Percentiles rank a stretch among this genome's conserved stretches.
Conservation (phyloP, 2,329 filamentous ascomycete species). For the Hawksworthiomyces lignivorus region DNA sequence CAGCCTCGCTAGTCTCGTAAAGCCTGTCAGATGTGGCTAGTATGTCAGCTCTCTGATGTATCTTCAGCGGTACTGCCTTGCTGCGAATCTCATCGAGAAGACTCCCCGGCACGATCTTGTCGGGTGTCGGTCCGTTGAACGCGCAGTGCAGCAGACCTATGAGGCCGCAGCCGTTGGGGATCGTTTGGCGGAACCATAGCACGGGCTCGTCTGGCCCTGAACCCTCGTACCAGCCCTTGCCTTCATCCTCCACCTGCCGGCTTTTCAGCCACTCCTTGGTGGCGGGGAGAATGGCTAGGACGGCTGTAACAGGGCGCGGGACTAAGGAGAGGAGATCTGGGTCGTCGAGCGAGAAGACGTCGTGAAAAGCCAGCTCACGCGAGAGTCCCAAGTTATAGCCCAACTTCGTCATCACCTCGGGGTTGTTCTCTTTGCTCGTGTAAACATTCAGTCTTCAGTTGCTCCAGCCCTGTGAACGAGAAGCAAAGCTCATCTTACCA, state of each 20-base stretch:
- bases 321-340: conserved; percentile 67
- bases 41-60: conserved; percentile 56
- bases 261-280: conserved; percentile 30
- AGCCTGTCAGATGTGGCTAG: conserved; percentile 64
- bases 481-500: too few relatives aligned
- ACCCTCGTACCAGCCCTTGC: conserved; percentile 47
- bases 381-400: conserved; percentile 66
- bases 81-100: conserved; percentile 51
- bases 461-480: too few relatives aligned
- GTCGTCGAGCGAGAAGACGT: conserved; percentile 76
- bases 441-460: neutral
- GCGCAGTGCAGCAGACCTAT: conserved; percentile 70
- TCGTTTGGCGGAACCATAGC: conserved; percentile 80
- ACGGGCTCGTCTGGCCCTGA: conserved; percentile 50
- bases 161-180: conserved; percentile 73
- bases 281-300: conserved; percentile 73
- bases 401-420: conserved; percentile 68
- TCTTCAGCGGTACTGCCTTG: conserved; percentile 52
- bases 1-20: conserved; percentile 65
- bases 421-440: conserved; percentile 48
- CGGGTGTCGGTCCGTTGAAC: conserved; percentile 57
- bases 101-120: conserved; percentile 44
- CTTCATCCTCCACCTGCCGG: conserved; percentile 47
- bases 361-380: conserved; percentile 61
- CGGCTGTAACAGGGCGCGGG: conserved; percentile 66